Base-by-base conservation (phyloP, 2,329 filamentous ascomycete genomes). In the Nemania abortiva region DNA sequence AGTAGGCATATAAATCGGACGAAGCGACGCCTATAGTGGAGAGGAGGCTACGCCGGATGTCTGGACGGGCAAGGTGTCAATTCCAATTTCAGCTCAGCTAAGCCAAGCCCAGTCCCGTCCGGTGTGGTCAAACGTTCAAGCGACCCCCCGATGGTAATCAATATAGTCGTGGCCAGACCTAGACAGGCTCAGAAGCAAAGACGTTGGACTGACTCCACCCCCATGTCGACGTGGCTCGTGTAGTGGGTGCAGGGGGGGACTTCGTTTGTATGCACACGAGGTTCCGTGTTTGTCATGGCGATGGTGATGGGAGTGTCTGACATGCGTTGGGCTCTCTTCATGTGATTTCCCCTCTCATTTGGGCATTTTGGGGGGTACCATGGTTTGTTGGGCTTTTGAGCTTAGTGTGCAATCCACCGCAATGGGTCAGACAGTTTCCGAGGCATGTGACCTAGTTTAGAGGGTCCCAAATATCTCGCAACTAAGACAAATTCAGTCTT, bases 291-390 rank as follows among this genome's bases (percentile, higher is more conserved):
- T 42, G 57, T 54, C 62, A 56, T 71, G 15, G 55, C 61, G 37
- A 24, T 56, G 20, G 55, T 64, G 37, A 24, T 56, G 52, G 31
- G 6, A 47, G 31, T 61, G 60, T 58, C 58, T 69, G 68, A 69
- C 66, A 39, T 62, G 66, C 69, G 63, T 69, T 61, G 56, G 31
- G 52, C 29, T 54, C 47, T 64, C 54, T 69, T 71, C 69, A 71
- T 71, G 69, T 71, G 69, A 69, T 69, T 52, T 60, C 47, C 57
- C 45, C 58, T 61, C 42, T 53, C 24, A n/a, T 37, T 55, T 37
- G 7, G 11, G 34, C 34, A 37, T 9, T 63, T 50, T 42, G 49
- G 57, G 50, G 27, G 22, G 39, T 61, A 45, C 27, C 31, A 47
- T 37, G 42, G 55, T 57, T 55, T 20, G 47, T 50, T 7, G 39